Conservation (phyloP, 192 early-diverging fungal genomes). For the Coemansia sp. region DNA sequence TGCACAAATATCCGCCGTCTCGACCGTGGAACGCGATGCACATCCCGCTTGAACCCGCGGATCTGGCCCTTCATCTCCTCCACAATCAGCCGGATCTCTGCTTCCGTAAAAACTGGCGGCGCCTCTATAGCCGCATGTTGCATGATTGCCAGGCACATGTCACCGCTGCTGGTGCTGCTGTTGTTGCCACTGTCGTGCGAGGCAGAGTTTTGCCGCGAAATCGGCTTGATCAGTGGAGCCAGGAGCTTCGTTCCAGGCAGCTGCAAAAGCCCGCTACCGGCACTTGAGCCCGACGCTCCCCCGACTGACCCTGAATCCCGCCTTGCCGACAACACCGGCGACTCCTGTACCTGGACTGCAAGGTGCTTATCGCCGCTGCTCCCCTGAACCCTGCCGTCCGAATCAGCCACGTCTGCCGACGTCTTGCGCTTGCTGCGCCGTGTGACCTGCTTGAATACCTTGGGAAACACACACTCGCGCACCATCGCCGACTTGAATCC, state of each 20-base stretch:
- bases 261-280: slow-evolving; percentile 4
- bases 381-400: background rate
- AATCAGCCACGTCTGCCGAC: slow-evolving; percentile 11
- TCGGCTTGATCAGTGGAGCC: slow-evolving; percentile 23
- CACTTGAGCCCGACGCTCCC: background rate
- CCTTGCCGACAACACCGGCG: background rate
- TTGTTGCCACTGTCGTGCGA: background rate
- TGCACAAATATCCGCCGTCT: slow-evolving; percentile 46
- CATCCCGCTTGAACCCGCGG: slow-evolving; percentile 38
- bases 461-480: slow-evolving; percentile 46
- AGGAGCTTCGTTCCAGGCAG: slow-evolving; percentile 22
- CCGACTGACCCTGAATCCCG: background rate
- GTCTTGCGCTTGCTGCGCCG: slow-evolving; percentile 31
- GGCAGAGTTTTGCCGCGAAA: slow-evolving; percentile 3
- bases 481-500: slow-evolving; percentile 41
- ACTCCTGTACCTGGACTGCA: slow-evolving; percentile 7
- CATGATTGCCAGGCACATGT: slow-evolving; percentile 13
- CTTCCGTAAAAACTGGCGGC: slow-evolving; percentile 22
- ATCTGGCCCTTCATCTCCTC: slow-evolving; percentile 42
- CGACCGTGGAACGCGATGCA: slow-evolving; percentile 46
- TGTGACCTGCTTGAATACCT: slow-evolving; percentile 17
- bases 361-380: slow-evolving; percentile 15
- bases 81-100: slow-evolving; percentile 27
- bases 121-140: slow-evolving; percentile 6
- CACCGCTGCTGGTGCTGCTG: background rate